A percentile compares a stretch with the other conserved stretches of the same genome.
Conservation (phyloP, 257 asterid genomes). For the Verbascum thapsus region DNA sequence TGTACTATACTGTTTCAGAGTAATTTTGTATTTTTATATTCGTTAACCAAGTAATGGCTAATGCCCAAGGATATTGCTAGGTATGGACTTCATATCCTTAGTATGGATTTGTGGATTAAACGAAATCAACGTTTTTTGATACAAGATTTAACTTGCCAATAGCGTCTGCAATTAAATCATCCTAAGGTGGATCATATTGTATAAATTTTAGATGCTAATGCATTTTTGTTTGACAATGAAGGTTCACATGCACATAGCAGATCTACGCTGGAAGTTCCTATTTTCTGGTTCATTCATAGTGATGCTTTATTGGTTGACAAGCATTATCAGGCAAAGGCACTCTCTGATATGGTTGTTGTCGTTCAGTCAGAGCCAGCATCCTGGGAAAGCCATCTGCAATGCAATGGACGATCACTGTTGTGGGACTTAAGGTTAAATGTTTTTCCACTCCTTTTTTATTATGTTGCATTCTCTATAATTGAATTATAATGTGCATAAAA, state of each 20-base stretch:
- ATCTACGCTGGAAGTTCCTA: conserved; percentile 89
- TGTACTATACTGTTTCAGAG: no score
- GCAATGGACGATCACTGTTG: conserved; percentile 81
- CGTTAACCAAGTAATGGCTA: conserved; percentile 8
- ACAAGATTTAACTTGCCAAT: neutral
- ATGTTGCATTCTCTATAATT: neutral
- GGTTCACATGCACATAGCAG: conserved; percentile 93
- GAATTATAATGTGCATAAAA: neutral
- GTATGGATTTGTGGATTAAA: conserved; percentile 2
- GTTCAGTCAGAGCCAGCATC: conserved; percentile 96
- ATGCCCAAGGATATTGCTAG: conserved; percentile 10
- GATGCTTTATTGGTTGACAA: conserved; percentile 91
- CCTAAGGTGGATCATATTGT: neutral
- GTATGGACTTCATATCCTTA: conserved; percentile 9
- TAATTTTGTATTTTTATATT: neutral
- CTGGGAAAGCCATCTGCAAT: conserved; percentile 97
- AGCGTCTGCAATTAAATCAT: conserved; percentile 17
- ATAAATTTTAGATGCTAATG: conserved; percentile 17
- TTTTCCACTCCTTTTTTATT: conserved; percentile 22
- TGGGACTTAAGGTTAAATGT: conserved; percentile 83
- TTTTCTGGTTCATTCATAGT: conserved; percentile 90
- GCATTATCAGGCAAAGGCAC: conserved; percentile 94
- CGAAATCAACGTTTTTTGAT: neutral
- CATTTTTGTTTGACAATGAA: conserved; percentile 46
- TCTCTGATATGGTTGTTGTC: conserved; percentile 94